Base-by-base conservation (phyloP, 208 protist species). In the Acanthamoeba healyi region DNA sequence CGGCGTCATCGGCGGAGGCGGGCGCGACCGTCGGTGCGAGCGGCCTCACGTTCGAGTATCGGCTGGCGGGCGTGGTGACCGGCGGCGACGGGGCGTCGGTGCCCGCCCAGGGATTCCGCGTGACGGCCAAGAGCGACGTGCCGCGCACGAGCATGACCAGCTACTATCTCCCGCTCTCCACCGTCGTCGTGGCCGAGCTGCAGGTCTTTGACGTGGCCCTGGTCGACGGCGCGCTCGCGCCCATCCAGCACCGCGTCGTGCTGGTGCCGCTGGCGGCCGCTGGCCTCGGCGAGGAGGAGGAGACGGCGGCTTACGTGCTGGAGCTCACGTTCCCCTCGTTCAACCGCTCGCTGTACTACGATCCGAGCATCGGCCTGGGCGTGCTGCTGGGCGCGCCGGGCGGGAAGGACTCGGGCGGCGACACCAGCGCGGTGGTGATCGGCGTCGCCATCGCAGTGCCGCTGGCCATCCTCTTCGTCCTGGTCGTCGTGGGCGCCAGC, bases 151-250 rank as follows among this genome's bases (percentile, higher is more conserved):
- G 42, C 70, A 79, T 79, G 70, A 79, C 24, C 34, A 79, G 29
- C 36, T 79, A 79, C 70, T 4, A 42, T 5, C 36, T 79, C 12
- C 36, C 70, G 24, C 70, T 44, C 70, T 5, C n/a, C n/a, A 24
- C 24, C 70, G 9, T 17, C 24, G 4, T n/a, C 34, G 34, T 44
- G 29, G 70, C 70, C 70, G 34, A 44, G 36, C 36, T 79, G 36
- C 34, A 79, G 70, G 70, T 79, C 24, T 79, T 70, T 70, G 61
- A 70, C 29, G 61, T 70, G 61, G 61, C 61, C 26, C 61, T 70
- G 14, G 29, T 79, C 70, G 70, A 79, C 70, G 14, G 14, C 38
- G 58, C 58, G 58, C 58, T 67, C 58, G n/a, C 36, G 29, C 70
- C 12, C 36, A 79, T 79, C 70, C 29, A 42, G 12, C 70, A 79